Evolutionary conservation across 768 basidiomycete species (phyloP), one percentile per base, ranked within the genome.

Genomic region (Scleroderma citrinum): DNA sequence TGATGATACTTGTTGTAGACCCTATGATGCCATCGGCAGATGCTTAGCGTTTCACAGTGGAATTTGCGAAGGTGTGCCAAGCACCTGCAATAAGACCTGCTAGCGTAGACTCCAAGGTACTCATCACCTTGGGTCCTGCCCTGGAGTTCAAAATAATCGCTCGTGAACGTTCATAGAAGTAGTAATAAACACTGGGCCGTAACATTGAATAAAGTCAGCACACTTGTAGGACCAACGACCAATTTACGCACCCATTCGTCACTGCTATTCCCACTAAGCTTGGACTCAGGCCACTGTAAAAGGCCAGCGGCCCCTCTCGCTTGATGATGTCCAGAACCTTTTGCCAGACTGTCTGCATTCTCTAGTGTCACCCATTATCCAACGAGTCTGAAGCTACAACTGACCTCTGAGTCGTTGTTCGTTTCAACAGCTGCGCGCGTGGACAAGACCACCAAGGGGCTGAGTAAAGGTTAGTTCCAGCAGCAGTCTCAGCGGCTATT

Each of bases 391-490:
- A 35, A 10, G n/a, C 38, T 30, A 12, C 1, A 7, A n/a, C 19
- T 26, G 13, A 37, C 92, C 76, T 90, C 86, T 52, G 81, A 69
- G 54, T 87, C 79, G 41, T 77, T 83, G 71, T 84, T 89, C 1
- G 86, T 85, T 56, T 91, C 85, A 4, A 98, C 91, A 7, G 94
- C 95, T 3, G 92, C 91, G 43, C 94, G 80, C 2, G 95, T 98
- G 7, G 91, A 94, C 36, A 98, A 70, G 64, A 92, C 87, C 51
- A 96, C 83, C 31, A 99, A 76, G 7, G 96, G 96, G 62, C 92
- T 96, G 50, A 38, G 16, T 37, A 49, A 31, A 11, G 19, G 2
- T 31, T 35, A 35, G 43, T 53, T 47, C 37, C 32, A 51, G 29
- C 34, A 35, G 0, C 36, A 16, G 6, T 30, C 13, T 19, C 31